Percentiles rank a stretch among this genome's conserved stretches.
phyloP scores from a whole-genome alignment of 257 asterid genomes.

The Orobanche coerulescens region DNA sequence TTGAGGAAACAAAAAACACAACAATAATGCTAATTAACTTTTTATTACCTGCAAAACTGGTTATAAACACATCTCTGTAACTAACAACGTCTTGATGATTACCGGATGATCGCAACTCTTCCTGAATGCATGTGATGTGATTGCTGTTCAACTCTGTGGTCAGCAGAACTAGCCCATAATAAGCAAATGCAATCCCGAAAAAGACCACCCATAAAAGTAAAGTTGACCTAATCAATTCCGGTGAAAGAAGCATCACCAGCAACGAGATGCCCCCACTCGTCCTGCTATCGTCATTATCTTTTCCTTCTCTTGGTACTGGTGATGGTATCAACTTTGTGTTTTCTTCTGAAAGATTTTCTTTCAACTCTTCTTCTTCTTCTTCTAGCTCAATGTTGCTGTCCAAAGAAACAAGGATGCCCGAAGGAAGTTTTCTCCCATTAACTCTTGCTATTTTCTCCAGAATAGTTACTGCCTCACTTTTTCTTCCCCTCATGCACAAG shows the following conservation, averaged over 20 bases:
- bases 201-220: conserved; percentile 62
- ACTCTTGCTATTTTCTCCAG: conserved; percentile 41
- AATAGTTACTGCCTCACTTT: conserved; percentile 34
- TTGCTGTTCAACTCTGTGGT: conserved; percentile 61
- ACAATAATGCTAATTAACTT: neutral
- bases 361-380: conserved; percentile 26
- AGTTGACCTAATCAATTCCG: conserved; percentile 53
- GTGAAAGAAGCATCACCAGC: conserved; percentile 50
- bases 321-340: conserved; percentile 36
- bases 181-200: conserved; percentile 68
- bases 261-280: conserved; percentile 33
- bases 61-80: conserved; percentile 51
- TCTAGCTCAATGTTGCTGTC: conserved; percentile 36
- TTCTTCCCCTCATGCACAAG: conserved; percentile 45
- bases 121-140: conserved; percentile 30
- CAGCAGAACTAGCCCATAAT: conserved; percentile 72
- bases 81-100: conserved; percentile 33
- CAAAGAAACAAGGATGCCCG: conserved; percentile 44
- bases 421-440: conserved; percentile 49
- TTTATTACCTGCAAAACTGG: conserved; percentile 70
- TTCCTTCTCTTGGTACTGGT: conserved; percentile 19
- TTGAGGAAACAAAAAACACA: neutral
- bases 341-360: conserved; percentile 44
- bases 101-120: conserved; percentile 26
- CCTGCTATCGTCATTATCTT: neutral